phyloP scores from a whole-genome alignment of 371 early-diverging fungal genomes.

The Saksenaea oblongispora region DNA sequence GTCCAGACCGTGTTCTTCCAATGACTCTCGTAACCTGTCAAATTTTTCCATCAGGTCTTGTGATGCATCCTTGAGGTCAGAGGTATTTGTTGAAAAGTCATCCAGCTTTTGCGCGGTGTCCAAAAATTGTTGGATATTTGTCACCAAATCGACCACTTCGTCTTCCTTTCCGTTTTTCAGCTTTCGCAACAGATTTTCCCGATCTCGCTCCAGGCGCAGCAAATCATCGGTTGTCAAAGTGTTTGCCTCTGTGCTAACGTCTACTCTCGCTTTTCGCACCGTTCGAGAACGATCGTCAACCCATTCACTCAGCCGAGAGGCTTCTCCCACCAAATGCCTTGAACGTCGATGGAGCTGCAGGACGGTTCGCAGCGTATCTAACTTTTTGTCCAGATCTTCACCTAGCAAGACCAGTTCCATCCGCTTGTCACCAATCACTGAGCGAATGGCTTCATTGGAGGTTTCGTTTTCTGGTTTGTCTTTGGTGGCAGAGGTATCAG shows the following conservation, averaged over 20 bases:
- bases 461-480: constrained; percentile 30
- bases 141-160: constrained; percentile 38
- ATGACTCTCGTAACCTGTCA: constrained; percentile 29
- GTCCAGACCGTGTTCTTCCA: constrained; percentile 30
- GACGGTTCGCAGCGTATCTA: constrained; percentile 31
- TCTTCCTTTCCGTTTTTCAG: constrained; percentile 37
- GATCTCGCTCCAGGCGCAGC: constrained; percentile 30
- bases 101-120: constrained; percentile 23
- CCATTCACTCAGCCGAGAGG: constrained; percentile 39
- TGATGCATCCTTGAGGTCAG: constrained; percentile 23
- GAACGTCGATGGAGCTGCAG: constrained; percentile 33
- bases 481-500: constrained; percentile 16
- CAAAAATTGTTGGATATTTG: constrained; percentile 27
- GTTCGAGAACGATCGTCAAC: constrained; percentile 33
- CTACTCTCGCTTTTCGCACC: constrained; percentile 25
- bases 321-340: constrained; percentile 36
- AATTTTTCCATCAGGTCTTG: constrained; percentile 31
- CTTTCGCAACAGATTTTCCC: constrained; percentile 16
- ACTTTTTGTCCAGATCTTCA: constrained; percentile 32
- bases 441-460: constrained; percentile 32
- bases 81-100: constrained; percentile 17
- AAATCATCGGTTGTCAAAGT: constrained; percentile 31
- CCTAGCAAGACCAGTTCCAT: constrained; percentile 27
- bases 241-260: constrained; percentile 19
- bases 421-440: constrained; percentile 27